Evolutionary conservation across 768 basidiomycete species (phyloP), one percentile per base, ranked within the genome.

Genomic region (Mycena latifolia): DNA sequence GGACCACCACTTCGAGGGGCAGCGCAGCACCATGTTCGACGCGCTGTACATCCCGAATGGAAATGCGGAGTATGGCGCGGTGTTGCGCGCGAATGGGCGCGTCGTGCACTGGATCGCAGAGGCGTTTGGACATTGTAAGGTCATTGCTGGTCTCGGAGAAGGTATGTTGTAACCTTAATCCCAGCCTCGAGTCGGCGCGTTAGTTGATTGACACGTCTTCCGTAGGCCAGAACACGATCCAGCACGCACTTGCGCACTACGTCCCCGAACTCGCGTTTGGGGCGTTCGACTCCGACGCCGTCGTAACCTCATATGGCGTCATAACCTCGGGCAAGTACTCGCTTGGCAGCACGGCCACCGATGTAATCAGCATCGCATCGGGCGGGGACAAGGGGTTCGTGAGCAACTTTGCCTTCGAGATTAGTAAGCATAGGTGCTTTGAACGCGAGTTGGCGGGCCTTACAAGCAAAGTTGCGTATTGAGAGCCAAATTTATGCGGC

Each of bases 21-120:
- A 90, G 72, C 85, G 95, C 52, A 93, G 92, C 37, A 96, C 93
- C 0, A 73, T 92, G 76, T 97, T 93, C 72, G 95, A 96, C 74
- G 92, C 93, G 0, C 66, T 96, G 66, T 84, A 92, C 70, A 87
- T 96, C 71, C 89, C 93, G 14, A 90, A 90, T 22, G 94, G 94
- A 2, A 79, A 79, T 33, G 11, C 31, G 11, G 79, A 82, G 35
- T 89, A 90, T 73, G 84, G 81, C n/a, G 84, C 87, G 73, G 73
- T 82, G 31, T 82, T 95, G 74, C 79, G 41, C 7, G 41, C 41
- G 20, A 43, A 43, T 12, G 41, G 41, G 41, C 41, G 41, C 20
- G 5, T 6, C 41, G 20, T 43, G 20, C 41, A 43, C 41, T 43
- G 41, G 41, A 12, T 43, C n/a, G 7, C 7, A 3, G 41, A 43